phyloP scores from a whole-genome alignment of 2,329 filamentous ascomycete species.

The Scedosporium minutisporum region DNA sequence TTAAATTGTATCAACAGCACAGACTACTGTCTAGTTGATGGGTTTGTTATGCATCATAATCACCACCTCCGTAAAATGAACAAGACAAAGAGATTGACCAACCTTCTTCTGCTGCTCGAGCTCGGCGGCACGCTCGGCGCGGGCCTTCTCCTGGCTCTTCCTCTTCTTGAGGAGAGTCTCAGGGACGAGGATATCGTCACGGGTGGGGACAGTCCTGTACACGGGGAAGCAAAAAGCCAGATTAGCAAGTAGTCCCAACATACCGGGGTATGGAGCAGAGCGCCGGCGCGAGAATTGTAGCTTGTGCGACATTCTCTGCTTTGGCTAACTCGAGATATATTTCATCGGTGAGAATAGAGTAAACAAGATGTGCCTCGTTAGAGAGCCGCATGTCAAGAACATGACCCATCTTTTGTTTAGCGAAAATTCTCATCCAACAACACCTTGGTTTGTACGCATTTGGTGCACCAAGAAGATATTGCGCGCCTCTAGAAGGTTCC shows the following conservation, averaged over 20 bases:
- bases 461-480: not conserved
- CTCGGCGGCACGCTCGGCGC: slow-evolving; percentile 74
- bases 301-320: slow-evolving; percentile 86
- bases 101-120: slow-evolving; percentile 86
- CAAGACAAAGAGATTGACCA: slow-evolving; percentile 30
- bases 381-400: not conserved
- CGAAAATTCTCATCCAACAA: slow-evolving; percentile 64
- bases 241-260: slow-evolving; percentile 70
- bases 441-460: slow-evolving; percentile 39
- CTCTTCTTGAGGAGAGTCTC: slow-evolving; percentile 99
- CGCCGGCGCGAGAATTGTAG: slow-evolving; percentile 91
- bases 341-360: slow-evolving; percentile 62
- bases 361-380: not conserved
- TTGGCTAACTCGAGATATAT: slow-evolving; percentile 76
- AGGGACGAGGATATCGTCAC: slow-evolving; percentile 93
- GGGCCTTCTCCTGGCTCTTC: slow-evolving; percentile 99
- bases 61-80: slow-evolving; percentile 17
- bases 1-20: slow-evolving; percentile 92
- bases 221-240: slow-evolving; percentile 60
- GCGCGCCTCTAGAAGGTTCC: not conserved
- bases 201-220: slow-evolving; percentile 76
- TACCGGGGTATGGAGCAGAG: slow-evolving; percentile 55
- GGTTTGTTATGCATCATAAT: slow-evolving; percentile 67
- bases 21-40: slow-evolving; percentile 89
- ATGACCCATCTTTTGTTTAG: slow-evolving; percentile 11